Base-by-base conservation (phyloP, 225 moss, liverwort and hornwort genomes). In the Rhytidiadelphus loreus region DNA sequence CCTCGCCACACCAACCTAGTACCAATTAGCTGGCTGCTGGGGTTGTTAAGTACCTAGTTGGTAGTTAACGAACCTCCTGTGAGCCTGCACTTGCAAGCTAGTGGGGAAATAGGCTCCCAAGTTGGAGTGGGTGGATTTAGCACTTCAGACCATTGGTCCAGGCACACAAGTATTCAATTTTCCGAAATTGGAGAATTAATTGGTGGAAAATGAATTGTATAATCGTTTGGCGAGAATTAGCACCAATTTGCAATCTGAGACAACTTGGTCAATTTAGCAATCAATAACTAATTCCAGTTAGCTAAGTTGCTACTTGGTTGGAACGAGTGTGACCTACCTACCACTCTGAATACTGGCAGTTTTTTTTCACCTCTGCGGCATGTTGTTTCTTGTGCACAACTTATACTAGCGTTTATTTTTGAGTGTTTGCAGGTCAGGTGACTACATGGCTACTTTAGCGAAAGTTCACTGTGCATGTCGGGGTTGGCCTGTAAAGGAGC, bases 401-500 rank as follows among this genome's bases (percentile, higher is more conserved):
- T 90, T 39, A 86, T 48, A 48, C 32, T 85, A 35, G 58, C 32
- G 20, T 85, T 88, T 69, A 10, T 53, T 59, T 59, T 81, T 35
- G 78, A 65, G 60, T 75, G n/a, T 39, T 92, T 84, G 80, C 90
- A 98, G 97, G 91, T 96, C 98, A 87, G 95, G 93, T 71, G 98
- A 98, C 87, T 98, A 98, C 62, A 98, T 98, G 98, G 95, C 96
- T 44, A 91, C 90, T 79, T 89, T 98, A 64, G 96, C 98, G 26
- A 95, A 93, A 92, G 95, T 98, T 63, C 98, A 98, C 85, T 96
- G 96, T 75, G 91, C 89, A 56, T 95, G 96, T 85, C 92, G 98
- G 60, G 94, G 93, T 62, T 98, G 98, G 98, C 91, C 82, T 81
- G 90, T 91, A 56, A 43, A 90, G 58, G 91, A 90, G 53, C 87